These are phyloP conservation scores for Vickermania spadyakhi DNA, from an alignment of 208 protist species.

Conservation along the genomic window DNA sequence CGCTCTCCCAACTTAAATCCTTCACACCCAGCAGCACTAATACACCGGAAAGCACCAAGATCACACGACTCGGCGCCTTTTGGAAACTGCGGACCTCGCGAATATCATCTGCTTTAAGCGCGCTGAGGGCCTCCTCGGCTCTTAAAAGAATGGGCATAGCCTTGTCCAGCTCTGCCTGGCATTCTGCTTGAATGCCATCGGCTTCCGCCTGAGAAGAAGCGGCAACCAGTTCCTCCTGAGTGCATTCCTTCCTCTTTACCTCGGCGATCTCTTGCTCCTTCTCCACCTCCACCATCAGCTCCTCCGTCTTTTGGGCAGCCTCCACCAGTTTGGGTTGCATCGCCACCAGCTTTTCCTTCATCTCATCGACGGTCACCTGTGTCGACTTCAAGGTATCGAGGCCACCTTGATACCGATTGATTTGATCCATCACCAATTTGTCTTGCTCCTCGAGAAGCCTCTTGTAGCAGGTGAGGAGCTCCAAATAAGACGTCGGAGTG, in stretches of 20 bases:
- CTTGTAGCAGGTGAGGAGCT: constrained; percentile 89
- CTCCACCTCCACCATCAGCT: constrained; percentile 89
- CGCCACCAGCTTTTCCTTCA: constrained; percentile 92
- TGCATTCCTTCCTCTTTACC: constrained; percentile 73
- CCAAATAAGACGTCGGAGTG: constrained; percentile 94
- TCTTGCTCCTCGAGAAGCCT: constrained; percentile 83
- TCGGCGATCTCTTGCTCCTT: constrained; percentile 85
- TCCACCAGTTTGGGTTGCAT: constrained; percentile 93
- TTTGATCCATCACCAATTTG: constrained; percentile 43
- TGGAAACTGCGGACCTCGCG: constrained; percentile 90
- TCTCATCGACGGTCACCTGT: constrained; percentile 89
- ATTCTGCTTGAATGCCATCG: constrained; percentile 86
- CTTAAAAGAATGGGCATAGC: constrained; percentile 90
- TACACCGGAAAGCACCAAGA: constrained; percentile 91
- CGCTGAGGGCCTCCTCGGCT: constrained; percentile 90
- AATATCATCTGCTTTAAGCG: constrained; percentile 90
- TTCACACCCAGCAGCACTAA: constrained; percentile 89
- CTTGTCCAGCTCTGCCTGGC: constrained; percentile 91
- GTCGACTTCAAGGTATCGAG: constrained; percentile 91
- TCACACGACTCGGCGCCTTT: constrained; percentile 86
- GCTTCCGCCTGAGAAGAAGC: constrained; percentile 83
- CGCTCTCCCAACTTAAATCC: constrained; percentile 88
- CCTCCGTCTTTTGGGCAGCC: constrained; percentile 90
- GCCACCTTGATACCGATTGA: constrained; percentile 87
- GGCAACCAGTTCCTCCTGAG: constrained; percentile 82